Conservation (phyloP, 2,329 filamentous ascomycete species). For the Trichoderma endophyticum region DNA sequence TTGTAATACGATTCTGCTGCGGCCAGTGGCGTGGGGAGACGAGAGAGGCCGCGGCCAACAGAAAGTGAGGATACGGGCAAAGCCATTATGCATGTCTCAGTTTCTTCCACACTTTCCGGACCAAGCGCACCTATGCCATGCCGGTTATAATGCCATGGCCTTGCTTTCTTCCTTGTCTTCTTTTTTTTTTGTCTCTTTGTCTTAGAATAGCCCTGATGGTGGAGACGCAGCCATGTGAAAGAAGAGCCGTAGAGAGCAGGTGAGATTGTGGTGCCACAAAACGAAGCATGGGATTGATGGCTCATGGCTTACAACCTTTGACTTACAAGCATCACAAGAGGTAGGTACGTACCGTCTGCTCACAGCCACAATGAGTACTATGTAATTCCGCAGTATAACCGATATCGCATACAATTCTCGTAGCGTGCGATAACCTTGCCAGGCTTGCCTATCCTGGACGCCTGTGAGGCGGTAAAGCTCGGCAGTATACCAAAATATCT, state of each 20-base stretch:
- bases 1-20: slow-evolving; percentile 16
- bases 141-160: neutral
- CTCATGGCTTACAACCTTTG: neutral
- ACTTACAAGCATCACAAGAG: neutral
- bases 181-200: neutral
- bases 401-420: neutral
- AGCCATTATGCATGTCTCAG: slow-evolving; percentile 29
- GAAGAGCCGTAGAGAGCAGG: neutral
- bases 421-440: neutral
- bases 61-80: slow-evolving; percentile 20
- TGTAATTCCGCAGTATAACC: neutral
- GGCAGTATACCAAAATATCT: slow-evolving; percentile 39
- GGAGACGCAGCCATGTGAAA: neutral
- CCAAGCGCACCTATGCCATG: slow-evolving; percentile 15
- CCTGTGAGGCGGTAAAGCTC: slow-evolving; percentile 30
- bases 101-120: slow-evolving; percentile 20
- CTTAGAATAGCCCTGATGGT: neutral
- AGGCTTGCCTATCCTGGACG: slow-evolving; percentile 24
- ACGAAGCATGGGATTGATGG: neutral
- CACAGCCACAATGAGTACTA: neutral
- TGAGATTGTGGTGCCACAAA: neutral
- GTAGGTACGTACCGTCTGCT: neutral
- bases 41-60: slow-evolving; percentile 15
- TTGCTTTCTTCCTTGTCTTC: neutral
- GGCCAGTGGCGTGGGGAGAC: slow-evolving; percentile 17